Evolutionary conservation across 257 asterid species (phyloP).

Genomic region (Scutellaria baicalensis): DNA sequence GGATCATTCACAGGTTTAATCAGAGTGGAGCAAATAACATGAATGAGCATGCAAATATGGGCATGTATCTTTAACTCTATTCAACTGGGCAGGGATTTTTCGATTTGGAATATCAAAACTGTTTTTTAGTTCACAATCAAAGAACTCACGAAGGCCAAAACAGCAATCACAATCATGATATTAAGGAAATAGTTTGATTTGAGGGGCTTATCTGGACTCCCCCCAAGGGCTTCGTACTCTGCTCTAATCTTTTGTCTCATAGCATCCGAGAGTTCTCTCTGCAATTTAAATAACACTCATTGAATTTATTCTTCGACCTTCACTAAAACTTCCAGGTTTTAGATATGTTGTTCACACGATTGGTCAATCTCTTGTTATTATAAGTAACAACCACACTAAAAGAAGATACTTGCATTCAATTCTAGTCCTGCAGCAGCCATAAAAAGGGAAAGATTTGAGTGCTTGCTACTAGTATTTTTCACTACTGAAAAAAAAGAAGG

Average conservation of each 20-base stretch:
- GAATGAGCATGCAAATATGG: not conserved
- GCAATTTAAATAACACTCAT: conserved; percentile 69
- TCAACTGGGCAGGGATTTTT: not conserved
- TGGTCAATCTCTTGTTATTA: conserved; percentile 54
- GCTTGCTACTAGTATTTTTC: not conserved
- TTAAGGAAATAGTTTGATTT: conserved; percentile 82
- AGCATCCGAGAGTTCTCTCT: conserved; percentile 83
- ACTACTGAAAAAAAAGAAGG: not conserved
- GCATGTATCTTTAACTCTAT: not conserved
- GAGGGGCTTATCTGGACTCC: conserved; percentile 98
- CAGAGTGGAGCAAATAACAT: not conserved
- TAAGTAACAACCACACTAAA: conserved; percentile 40
- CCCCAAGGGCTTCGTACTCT: conserved; percentile 85
- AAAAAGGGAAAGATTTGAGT: conserved; percentile 25
- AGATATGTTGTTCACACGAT: conserved; percentile 35
- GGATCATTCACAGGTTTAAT: not conserved
- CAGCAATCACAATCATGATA: conserved; percentile 73
- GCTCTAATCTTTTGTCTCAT: conserved; percentile 95
- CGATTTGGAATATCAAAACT: conserved; percentile 6
- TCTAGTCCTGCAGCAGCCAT: conserved; percentile 79
- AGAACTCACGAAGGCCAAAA: conserved; percentile 73
- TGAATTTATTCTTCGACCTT: conserved; percentile 46
- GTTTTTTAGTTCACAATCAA: conserved; percentile 56
- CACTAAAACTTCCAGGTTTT: conserved; percentile 37
- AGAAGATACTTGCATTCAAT: conserved; percentile 48